Base-by-base conservation (phyloP, 2,329 filamentous ascomycete species). In the Fusarium domesticum region DNA sequence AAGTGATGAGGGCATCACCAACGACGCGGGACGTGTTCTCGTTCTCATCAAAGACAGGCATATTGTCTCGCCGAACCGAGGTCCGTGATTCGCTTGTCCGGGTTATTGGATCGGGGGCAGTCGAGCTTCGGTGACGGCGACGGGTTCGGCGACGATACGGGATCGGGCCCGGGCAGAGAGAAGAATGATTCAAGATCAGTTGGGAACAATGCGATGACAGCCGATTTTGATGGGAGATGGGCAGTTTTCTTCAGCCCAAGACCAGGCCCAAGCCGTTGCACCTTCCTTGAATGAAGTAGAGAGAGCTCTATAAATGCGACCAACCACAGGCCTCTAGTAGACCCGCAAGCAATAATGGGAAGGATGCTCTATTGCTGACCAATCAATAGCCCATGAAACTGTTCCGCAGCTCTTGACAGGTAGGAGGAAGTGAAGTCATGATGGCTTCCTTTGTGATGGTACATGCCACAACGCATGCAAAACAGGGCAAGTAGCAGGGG, bases 1-100 rank as follows among this genome's bases (percentile, higher is more conserved):
- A 85, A 31, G 69, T 69, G 64, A 86, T 70, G 51, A 85, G 76
- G 43, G 54, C 57, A 50, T 59, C 58, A 23, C 51, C 50, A 41
- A 43, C 44, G 40, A 43, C 35, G 25, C 46, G 50, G 35, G 39
- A 41, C 28, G 48, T 37, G 25, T 42, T 50, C 45, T 56, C 48
- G 18, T 8, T 14, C 20, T 54, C 58, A 23, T 58, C 46, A 34
- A 47, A 30, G 34, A 36, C 37, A 12, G 49, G 39, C 44, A 49
- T 49, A 34, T 17, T 39, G 23, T 25, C 37, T 28, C 37, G 39
- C 35, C 20, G 42, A 41, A 33, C 35, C 25, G 35, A 39, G 39
- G 41, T 30, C 18, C 32, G 34, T 36, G 11, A 28, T 17, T 32
- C 19, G 11, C 31, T 18, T 25, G 20, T 43, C 18, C 17, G 20